Conservation (phyloP, 2,329 filamentous ascomycete genomes). For the Colletotrichum sp. region DNA sequence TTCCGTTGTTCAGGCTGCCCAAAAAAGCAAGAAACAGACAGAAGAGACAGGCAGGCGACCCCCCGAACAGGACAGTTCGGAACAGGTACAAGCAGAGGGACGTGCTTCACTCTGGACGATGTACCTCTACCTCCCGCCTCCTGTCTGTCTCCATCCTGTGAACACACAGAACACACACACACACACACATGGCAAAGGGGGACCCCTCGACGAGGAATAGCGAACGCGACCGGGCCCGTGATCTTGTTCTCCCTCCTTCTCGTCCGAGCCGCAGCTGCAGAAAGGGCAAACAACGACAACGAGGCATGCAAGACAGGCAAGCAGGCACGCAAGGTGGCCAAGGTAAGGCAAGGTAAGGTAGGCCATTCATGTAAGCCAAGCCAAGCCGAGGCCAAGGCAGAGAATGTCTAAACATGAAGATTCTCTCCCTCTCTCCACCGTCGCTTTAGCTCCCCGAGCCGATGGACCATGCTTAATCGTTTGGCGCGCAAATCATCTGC, state of each 20-base stretch:
- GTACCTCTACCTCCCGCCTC: background rate
- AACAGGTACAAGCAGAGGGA: conserved; percentile 7
- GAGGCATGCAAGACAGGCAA: background rate
- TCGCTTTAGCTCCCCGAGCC: background rate
- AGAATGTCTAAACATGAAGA: background rate
- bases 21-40: conserved; percentile 1
- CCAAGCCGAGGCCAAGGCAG: background rate
- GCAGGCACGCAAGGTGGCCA: background rate
- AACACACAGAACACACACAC: background rate
- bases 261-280: background rate
- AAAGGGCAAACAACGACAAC: background rate
- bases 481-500: background rate
- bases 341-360: background rate
- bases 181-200: background rate
- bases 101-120: background rate
- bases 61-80: background rate
- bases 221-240: background rate
- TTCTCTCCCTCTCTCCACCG: background rate
- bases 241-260: background rate
- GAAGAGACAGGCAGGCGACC: background rate
- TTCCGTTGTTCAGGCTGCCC: background rate
- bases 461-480: background rate
- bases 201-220: background rate
- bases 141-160: background rate
- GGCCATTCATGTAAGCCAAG: background rate